A percentile compares a stretch with the other conserved stretches of the same genome.
These are phyloP conservation scores for Tetragonia tetragonoides DNA, from an alignment of 148 eudicot genomes.

Conservation along the genomic window DNA sequence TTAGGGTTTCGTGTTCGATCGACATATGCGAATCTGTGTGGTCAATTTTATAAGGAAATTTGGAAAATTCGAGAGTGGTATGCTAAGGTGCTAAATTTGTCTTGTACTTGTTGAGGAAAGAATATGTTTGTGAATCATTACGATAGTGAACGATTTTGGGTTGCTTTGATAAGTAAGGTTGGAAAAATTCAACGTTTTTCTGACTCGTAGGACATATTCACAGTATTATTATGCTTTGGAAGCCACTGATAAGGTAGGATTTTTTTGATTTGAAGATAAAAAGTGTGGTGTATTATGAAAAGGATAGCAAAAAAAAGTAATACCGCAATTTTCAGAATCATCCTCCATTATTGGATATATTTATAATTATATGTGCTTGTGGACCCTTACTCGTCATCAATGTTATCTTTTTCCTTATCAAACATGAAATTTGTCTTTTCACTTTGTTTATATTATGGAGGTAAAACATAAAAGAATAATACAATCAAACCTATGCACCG, in stretches of 20 bases:
- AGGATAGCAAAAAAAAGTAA: constrained; percentile 5
- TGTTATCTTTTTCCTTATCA: constrained; percentile 3
- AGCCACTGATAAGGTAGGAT: constrained; percentile 19
- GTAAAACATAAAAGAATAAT: background rate
- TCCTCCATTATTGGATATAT: constrained; percentile 3
- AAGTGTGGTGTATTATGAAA: constrained; percentile 1
- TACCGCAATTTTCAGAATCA: background rate
- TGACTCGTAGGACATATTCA: constrained; percentile 9
- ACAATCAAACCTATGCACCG: too few relatives aligned
- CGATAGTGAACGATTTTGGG: background rate
- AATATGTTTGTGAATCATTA: constrained; percentile 14
- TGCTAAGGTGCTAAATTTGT: background rate
- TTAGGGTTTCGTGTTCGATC: background rate
- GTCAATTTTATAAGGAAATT: background rate
- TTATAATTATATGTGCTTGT: constrained; percentile 6
- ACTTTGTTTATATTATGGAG: background rate
- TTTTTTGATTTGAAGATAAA: constrained; percentile 1
- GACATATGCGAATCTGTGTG: background rate
- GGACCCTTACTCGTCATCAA: constrained; percentile 10
- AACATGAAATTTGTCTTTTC: constrained; percentile 4
- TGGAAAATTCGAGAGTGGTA: background rate
- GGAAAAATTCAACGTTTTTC: constrained; percentile 5
- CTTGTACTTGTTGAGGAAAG: background rate
- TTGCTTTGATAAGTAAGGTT: background rate
- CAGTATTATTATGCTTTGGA: constrained; percentile 3